Percentiles rank a stretch among this genome's conserved stretches.
phyloP scores from a whole-genome alignment of 2,329 filamentous ascomycete genomes.

The Orbilia quercus region DNA sequence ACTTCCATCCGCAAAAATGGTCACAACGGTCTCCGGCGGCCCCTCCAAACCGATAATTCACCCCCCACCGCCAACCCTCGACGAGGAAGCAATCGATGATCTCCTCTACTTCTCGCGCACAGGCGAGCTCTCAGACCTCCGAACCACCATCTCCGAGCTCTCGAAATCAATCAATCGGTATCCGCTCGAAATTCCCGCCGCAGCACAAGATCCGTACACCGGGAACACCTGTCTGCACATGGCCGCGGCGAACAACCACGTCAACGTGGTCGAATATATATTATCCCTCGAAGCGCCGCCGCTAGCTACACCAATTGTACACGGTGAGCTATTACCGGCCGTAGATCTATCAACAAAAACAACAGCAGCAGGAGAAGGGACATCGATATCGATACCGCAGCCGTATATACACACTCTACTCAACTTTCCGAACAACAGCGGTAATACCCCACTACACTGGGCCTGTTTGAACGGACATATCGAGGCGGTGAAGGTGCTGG shows the following conservation, averaged over 20 bases:
- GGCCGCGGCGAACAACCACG: slow-evolving; percentile 88
- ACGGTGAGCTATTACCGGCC: slow-evolving; percentile 26
- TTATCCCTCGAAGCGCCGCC: slow-evolving; percentile 30
- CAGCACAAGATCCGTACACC: slow-evolving; percentile 78
- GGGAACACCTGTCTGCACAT: slow-evolving; percentile 87
- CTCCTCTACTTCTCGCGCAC: slow-evolving; percentile 86
- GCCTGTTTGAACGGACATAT: slow-evolving; percentile 90
- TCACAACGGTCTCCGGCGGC: slow-evolving; percentile 10
- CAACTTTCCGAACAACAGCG: slow-evolving; percentile 76
- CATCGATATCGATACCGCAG: slow-evolving; percentile 50
- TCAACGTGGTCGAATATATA: slow-evolving; percentile 69
- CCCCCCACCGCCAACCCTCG: slow-evolving; percentile 66
- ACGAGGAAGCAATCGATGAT: slow-evolving; percentile 86
- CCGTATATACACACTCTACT: slow-evolving; percentile 61
- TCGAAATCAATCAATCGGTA: slow-evolving; percentile 60
- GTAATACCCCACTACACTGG: slow-evolving; percentile 95
- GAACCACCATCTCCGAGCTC: slow-evolving; percentile 67
- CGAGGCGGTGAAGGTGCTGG: slow-evolving; percentile 78
- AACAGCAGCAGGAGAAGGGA: slow-evolving; percentile 15
- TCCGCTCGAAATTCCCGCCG: slow-evolving; percentile 74
- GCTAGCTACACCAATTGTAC: slow-evolving; percentile 13
- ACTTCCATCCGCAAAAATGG: slow-evolving; percentile 13
- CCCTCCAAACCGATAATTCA: slow-evolving; percentile 35
- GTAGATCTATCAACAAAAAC: neutral
- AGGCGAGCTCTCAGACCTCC: slow-evolving; percentile 78